A percentile compares a stretch with the other conserved stretches of the same genome.
Evolutionary conservation across 23 red algal genomes (phyloP).

Genomic region (Agarophyton chilense): DNA sequence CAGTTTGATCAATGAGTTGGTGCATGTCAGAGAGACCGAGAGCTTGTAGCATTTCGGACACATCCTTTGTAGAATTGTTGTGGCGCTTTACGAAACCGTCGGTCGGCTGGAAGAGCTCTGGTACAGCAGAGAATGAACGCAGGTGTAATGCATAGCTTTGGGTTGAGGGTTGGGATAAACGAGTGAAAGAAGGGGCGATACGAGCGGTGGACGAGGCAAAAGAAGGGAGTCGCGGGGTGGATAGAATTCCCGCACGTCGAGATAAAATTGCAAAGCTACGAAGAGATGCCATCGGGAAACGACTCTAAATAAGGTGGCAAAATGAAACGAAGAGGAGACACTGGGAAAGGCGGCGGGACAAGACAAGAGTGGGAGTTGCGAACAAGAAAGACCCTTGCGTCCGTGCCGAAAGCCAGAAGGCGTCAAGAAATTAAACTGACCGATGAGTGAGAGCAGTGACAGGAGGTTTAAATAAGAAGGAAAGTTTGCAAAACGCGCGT

Average conservation of each 20-base stretch:
- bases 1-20: conserved; percentile 89
- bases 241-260: conserved; percentile 57
- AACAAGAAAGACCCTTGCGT: not conserved
- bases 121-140: conserved; percentile 60
- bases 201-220: not conserved
- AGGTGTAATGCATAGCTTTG: conserved; percentile 8
- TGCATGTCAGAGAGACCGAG: conserved; percentile 77
- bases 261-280: conserved; percentile 22
- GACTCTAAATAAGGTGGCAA: not conserved
- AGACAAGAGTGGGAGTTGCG: not conserved
- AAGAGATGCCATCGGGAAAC: conserved; percentile 21
- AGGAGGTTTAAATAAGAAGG: not conserved
- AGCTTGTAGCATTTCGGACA: conserved; percentile 75
- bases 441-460: not conserved
- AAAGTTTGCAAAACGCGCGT: not conserved
- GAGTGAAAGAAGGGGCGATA: not conserved
- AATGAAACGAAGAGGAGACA: not conserved
- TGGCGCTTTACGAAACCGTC: conserved; percentile 90
- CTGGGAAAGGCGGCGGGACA: not conserved
- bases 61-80: conserved; percentile 78
- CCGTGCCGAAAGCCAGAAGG: not conserved
- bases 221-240: conserved; percentile 16
- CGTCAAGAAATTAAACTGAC: not conserved
- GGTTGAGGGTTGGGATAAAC: not conserved
- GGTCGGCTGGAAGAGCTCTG: conserved; percentile 66